Conservation (phyloP, 1,284 basidiomycete species). For the Sanghuangporus sanghuang region DNA sequence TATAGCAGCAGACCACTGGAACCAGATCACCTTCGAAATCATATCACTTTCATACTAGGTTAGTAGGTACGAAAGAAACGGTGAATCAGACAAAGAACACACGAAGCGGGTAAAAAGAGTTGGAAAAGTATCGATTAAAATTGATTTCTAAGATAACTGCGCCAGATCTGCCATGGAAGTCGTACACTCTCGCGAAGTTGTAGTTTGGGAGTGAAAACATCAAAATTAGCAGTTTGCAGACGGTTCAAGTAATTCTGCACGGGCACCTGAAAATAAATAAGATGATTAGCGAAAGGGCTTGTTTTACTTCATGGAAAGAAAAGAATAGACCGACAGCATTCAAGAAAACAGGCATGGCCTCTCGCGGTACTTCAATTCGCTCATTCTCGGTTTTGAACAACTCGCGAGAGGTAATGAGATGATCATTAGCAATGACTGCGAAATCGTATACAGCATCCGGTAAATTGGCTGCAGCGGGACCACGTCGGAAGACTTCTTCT, state of each 20-base stretch:
- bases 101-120: neutral
- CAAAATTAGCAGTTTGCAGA: slow-evolving; percentile 77
- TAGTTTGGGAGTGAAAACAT: slow-evolving; percentile 72
- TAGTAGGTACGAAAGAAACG: neutral
- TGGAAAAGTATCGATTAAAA: slow-evolving; percentile 38
- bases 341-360: slow-evolving; percentile 76
- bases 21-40: no score
- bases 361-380: slow-evolving; percentile 54
- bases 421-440: slow-evolving; percentile 87
- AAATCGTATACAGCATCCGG: slow-evolving; percentile 84
- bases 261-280: slow-evolving; percentile 53
- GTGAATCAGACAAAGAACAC: neutral
- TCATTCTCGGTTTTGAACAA: slow-evolving; percentile 56
- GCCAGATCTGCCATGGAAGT: slow-evolving; percentile 84
- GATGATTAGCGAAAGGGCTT: slow-evolving; percentile 11
- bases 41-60: no score
- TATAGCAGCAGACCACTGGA: no score
- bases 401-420: slow-evolving; percentile 78
- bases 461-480: slow-evolving; percentile 56
- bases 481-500: slow-evolving; percentile 79
- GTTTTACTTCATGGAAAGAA: neutral
- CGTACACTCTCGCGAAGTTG: slow-evolving; percentile 74
- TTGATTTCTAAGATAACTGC: slow-evolving; percentile 53
- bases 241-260: slow-evolving; percentile 68
- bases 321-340: slow-evolving; percentile 54